Evolutionary conservation across 202 grass and related monocot genomes (phyloP), one percentile per base, ranked within the genome.

Genomic region (Miscanthus sacchariflorus): DNA sequence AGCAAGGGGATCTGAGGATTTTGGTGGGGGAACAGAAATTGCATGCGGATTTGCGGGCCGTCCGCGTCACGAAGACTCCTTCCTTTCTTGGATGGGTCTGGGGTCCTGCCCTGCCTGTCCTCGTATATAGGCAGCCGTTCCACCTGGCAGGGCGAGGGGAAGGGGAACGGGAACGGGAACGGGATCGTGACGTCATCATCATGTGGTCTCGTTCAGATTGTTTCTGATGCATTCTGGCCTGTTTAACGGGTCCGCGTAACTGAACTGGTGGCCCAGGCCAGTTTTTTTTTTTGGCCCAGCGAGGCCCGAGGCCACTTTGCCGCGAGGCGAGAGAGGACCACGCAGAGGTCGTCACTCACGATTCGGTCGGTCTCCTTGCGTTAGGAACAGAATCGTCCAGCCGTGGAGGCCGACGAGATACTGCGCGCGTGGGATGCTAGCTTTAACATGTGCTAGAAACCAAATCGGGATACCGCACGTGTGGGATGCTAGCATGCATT

Each of bases 111-210:
- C 43, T 48, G 40, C 40, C 70, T 24, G 70, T 42, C 21, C 58
- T 75, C 45, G 9, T 52, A 49, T 52, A 52, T 76, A 52, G 10
- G 12, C 14, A 48, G 59, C 39, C 25, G 12, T 50, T n/a, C 24
- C 79, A 81, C 65, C 44, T 81, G 79, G 65, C 79, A 50, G 25
- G 5, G 43, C 44, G 42, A 44, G 23, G 43, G 3, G 54, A 7
- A 79, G 19, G 75, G n/a, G 12, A 80, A 8, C 18, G 56, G 54
- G 48, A 50, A 64, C 36, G 75, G 21, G 12, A 79, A 9, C 19
- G 36, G 54, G 48, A 50, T 77, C 74, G 15, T 78, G 38, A 79
- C n/a, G 58, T 50, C 48, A 49, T 50, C 48, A 50, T 66, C 3
- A 25, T 61, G 50, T 0, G 10, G 19, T 7, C 1, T 25, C 19